Conservation (phyloP, 371 early-diverging fungal genomes). For the Rhizopus arrhizus region DNA sequence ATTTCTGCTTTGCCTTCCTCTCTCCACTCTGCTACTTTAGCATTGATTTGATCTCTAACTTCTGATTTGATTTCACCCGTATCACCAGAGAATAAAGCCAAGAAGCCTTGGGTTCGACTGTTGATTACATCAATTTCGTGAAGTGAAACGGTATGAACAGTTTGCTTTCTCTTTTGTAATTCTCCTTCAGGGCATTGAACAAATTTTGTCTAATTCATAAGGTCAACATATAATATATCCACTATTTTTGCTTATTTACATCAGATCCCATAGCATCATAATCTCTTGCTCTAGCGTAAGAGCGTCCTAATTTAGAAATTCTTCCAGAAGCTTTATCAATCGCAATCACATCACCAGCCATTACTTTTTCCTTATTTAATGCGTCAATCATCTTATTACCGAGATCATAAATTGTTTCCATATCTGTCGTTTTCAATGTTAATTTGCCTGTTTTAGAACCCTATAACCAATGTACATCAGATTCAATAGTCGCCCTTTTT, state of each 20-base stretch:
- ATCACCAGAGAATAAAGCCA: conserved; percentile 96
- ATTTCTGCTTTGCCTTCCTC: conserved; percentile 99
- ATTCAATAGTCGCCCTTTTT: too few relatives aligned
- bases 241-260: conserved; percentile 42
- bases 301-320: conserved; percentile 96
- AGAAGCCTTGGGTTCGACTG: conserved; percentile 95
- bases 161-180: conserved; percentile 94
- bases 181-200: conserved; percentile 99
- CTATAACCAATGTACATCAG: conserved; percentile 32
- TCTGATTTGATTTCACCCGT: conserved; percentile 98
- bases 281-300: conserved; percentile 92
- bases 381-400: conserved; percentile 98
- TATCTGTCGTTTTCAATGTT: conserved; percentile 98
- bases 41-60: conserved; percentile 98
- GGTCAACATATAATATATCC: background rate
- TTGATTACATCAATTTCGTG: conserved; percentile 99
- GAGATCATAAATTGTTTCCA: conserved; percentile 99
- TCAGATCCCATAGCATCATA: conserved; percentile 97
- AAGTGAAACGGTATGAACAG: conserved; percentile 95
- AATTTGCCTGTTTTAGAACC: conserved; percentile 94
- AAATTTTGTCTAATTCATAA: conserved; percentile 75
- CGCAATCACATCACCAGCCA: conserved; percentile 96
- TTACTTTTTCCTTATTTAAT: conserved; percentile 96
- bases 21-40: conserved; percentile 97
- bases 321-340: conserved; percentile 98